Base-by-base conservation (phyloP, 106 monocot genomes). In the Dendrobium catenatum region DNA sequence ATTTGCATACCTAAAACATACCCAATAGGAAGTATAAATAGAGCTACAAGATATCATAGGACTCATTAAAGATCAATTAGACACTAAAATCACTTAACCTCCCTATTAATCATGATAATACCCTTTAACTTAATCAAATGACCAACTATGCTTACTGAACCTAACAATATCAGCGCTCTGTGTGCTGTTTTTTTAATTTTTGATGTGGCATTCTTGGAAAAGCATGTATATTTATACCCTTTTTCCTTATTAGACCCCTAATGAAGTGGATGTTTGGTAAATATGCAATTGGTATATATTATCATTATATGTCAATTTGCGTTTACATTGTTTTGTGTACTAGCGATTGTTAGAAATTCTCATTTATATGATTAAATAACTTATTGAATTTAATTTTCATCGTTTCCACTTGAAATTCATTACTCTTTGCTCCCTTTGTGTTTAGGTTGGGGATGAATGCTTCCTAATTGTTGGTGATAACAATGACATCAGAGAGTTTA, bases 401-500 rank as follows among this genome's bases (percentile, higher is more conserved):
- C 19, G n/a, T 37, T 70, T 70, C 33, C 70, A 70, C 70, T 70
- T 70, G 4, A 16, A 10, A 37, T 70, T 70, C 70, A 66, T 66
- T 70, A 37, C 70, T 37, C 70, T 37, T 29, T 61, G 18, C 20
- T 26, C 5, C n/a, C 70, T 33, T 13, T 10, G 33, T 22, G 26
- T 43, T 51, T 76, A 99, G 95, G 51, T 78, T 74, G 95, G 93
- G 55, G 95, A 99, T 85, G 90, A 91, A 44, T 93, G 99, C 78
- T 99, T 90, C 81, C 85, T 99, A n/a, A 79, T 89, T 79, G 79
- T 99, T 87, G 99, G 95, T 49, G 77, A 89, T 55, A 88, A 91
- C 80, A 99, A 95, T 88, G 99, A 99, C 29, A 95, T 99, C 70
- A 88, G 99, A 80, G 99, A 99, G 86, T 85, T 86, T 82, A 81